Evolutionary conservation across 345 rosid species (phyloP).

Genomic region (Sisymbrium altissimum): DNA sequence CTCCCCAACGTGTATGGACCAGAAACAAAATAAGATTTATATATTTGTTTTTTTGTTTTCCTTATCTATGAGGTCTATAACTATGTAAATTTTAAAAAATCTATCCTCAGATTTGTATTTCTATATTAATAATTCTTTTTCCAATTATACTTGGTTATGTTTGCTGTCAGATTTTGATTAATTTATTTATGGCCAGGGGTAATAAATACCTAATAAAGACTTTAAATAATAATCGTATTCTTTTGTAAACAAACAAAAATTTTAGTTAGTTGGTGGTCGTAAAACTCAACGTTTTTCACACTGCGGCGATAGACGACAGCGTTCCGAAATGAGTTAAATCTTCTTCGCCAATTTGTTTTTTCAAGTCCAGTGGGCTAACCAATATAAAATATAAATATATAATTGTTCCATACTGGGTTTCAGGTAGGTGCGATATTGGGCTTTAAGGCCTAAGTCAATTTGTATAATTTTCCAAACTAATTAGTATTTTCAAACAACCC

Average conservation of each 20-base stretch:
- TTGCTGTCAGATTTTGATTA: not conserved
- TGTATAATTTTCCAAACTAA: not conserved
- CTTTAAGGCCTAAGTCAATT: not conserved
- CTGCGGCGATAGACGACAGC: too few relatives aligned
- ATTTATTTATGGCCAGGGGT: not conserved
- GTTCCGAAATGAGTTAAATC: too few relatives aligned
- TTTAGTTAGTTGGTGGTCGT: not conserved
- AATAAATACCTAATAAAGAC: not conserved
- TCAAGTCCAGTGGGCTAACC: not conserved
- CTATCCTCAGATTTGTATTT: not conserved
- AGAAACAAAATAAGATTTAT: not conserved
- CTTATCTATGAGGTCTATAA: not conserved
- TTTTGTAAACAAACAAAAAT: not conserved
- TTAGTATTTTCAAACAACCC: too few relatives aligned
- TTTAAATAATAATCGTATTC: not conserved
- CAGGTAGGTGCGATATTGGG: not conserved
- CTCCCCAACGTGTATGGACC: conserved; percentile 2
- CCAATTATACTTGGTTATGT: not conserved
- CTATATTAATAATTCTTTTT: not conserved
- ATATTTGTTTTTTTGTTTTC: not conserved
- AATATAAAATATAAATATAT: not conserved
- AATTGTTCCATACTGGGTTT: not conserved
- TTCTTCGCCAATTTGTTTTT: not conserved
- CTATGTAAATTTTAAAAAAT: not conserved
- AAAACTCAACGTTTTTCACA: not conserved